These are phyloP conservation scores for Mollisia scopiformis DNA, from an alignment of 2,329 filamentous ascomycete genomes.

Conservation along the genomic window DNA sequence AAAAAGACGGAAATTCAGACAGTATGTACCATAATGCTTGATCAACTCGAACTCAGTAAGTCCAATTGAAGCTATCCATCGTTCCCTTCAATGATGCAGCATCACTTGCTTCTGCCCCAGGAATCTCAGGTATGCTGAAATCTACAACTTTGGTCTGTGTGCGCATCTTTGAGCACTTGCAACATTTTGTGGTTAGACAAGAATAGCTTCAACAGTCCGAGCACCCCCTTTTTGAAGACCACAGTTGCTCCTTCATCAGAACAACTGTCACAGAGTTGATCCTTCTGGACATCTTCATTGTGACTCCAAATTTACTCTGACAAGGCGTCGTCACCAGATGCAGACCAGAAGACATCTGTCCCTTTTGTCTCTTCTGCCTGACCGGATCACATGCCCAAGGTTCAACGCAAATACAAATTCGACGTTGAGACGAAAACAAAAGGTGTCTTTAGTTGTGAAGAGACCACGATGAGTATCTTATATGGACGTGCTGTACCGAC, in stretches of 20 bases:
- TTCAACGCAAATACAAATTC: slow-evolving; percentile 6
- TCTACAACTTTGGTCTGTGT: no score
- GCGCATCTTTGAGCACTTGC: not conserved
- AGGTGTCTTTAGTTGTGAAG: slow-evolving; percentile 10
- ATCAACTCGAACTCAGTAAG: no score
- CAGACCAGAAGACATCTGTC: slow-evolving; percentile 13
- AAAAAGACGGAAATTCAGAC: no score
- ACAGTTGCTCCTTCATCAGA: not conserved
- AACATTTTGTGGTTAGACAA: not conserved
- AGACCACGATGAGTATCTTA: not conserved
- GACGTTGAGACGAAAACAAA: not conserved
- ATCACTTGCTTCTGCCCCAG: no score
- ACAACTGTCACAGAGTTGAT: not conserved
- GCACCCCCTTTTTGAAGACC: not conserved
- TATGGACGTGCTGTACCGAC: not conserved
- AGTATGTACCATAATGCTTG: no score
- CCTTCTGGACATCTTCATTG: not conserved
- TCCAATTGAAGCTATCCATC: no score
- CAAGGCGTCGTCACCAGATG: slow-evolving; percentile 20
- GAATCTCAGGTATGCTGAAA: no score
- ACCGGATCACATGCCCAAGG: slow-evolving; percentile 30
- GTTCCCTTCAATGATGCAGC: no score
- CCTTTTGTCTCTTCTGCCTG: slow-evolving; percentile 24
- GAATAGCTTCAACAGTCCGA: no score
- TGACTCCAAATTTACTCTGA: not conserved